Evolutionary conservation across 306 rosid genomes (phyloP), one percentile per base, ranked within the genome.

Genomic region (Calophaca sinica): DNA sequence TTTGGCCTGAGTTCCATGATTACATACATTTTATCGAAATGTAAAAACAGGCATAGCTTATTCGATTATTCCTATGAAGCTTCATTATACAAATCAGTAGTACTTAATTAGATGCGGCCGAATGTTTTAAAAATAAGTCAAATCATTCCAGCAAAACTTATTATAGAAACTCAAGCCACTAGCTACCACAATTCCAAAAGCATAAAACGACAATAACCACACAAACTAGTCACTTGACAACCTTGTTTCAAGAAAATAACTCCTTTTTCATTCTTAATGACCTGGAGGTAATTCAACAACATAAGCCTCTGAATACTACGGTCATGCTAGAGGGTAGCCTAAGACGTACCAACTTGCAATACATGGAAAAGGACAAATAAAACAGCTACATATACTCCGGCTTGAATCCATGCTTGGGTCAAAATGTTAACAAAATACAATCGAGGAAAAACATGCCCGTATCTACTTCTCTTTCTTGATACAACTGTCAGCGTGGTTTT

Each of bases 401-500:
- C 10, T 62, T 32, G 55, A 51, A 50, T 11, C 68, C n/a, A n/a
- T 42, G 53, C 59, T 66, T 72, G 26, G 55, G 46, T 55, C 55
- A 46, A 73, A 69, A 69, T 51, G 50, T 42, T 32, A 50, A 45
- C 62, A 68, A 32, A 62, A 67, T 70, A 68, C 42, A 73, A 31
- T 14, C 41, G 14, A 33, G 63, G 53, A 65, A 51, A 14, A 62
- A 73, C 35, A 78, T 48, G 46, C 20, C 65, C n/a, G 71, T 38
- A 41, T 74, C 74, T 59, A 58, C 6, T 62, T 60, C 68, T 28
- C 38, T 38, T 54, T 84, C 70, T 31, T 54, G 55, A 78, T 63
- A 84, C 45, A 45, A 52, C 57, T 60, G 72, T 67, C 39, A 63
- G 75, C 64, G n/a, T 45, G 73, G 59, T 79, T 84, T 84, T 59